Conservation (phyloP, 176 grass and related monocot genomes). For the Cenchrus purpureus region DNA sequence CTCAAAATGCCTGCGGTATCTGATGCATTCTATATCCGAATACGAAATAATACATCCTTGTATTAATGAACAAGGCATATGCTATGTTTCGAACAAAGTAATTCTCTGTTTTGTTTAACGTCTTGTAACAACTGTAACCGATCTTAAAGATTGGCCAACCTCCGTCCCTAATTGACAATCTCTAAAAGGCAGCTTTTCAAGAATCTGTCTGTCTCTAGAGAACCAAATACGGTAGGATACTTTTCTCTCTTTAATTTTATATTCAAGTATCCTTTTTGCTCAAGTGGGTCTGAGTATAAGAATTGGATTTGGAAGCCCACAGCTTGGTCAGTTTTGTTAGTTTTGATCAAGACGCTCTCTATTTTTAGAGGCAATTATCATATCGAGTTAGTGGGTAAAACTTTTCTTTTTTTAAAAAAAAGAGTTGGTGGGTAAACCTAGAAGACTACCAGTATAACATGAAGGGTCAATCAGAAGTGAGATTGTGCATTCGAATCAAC, state of each 20-base stretch:
- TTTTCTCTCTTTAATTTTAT: not conserved
- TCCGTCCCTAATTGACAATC: not conserved
- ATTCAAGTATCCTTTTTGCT: not conserved
- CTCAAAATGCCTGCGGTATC: not conserved
- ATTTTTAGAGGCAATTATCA: not conserved
- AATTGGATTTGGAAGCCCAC: too few species aligned
- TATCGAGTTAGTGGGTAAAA: not conserved
- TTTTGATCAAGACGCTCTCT: not conserved
- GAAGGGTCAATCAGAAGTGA: constrained; percentile 20
- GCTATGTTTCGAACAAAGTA: not conserved
- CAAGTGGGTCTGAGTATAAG: not conserved
- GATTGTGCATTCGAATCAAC: constrained; percentile 4
- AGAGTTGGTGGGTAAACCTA: constrained; percentile 11
- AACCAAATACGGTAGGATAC: not conserved
- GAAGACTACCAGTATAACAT: constrained; percentile 13
- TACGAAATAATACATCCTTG: not conserved
- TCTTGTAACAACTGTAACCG: not conserved
- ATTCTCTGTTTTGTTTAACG: not conserved
- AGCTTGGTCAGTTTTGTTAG: not conserved
- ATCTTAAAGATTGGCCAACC: not conserved
- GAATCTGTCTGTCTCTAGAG: not conserved
- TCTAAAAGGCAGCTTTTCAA: not conserved
- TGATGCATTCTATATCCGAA: not conserved
- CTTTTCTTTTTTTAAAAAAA: not conserved
- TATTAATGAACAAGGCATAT: not conserved